These are phyloP conservation scores for Tremella yokohamensis DNA, from an alignment of 768 basidiomycete species.

Conservation along the genomic window DNA sequence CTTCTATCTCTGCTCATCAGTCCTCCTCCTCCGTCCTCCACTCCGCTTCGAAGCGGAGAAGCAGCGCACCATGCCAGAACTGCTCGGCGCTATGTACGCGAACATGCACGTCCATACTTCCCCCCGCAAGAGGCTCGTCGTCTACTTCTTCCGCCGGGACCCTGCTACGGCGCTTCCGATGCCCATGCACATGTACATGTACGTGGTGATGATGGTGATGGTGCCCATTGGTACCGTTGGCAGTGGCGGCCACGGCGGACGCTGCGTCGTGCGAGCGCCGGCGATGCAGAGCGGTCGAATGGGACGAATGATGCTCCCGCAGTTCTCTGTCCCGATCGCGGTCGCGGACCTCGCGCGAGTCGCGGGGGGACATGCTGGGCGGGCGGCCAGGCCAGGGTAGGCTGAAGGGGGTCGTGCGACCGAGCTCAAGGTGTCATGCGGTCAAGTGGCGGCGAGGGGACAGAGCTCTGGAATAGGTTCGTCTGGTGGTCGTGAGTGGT, in stretches of 20 bases:
- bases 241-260: no score
- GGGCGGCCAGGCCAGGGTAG: no score
- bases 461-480: no score
- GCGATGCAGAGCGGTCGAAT: no score
- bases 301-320: background rate
- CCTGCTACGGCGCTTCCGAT: background rate
- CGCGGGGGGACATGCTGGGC: background rate
- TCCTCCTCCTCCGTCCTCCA: background rate
- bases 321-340: slow-evolving; percentile 1
- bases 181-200: slow-evolving; percentile 2
- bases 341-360: slow-evolving; percentile 2
- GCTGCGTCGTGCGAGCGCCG: no score
- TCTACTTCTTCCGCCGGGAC: background rate
- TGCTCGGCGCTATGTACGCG: slow-evolving; percentile 34
- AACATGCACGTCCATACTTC: slow-evolving; percentile 30
- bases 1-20: slow-evolving; percentile 70
- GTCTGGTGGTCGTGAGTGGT: no score
- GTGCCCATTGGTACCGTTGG: background rate
- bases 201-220: slow-evolving; percentile 5
- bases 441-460: no score
- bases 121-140: slow-evolving; percentile 9
- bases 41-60: background rate
- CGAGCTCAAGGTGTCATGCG: no score
- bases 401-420: no score
- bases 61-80: slow-evolving; percentile 39